Evolutionary conservation across 2,329 filamentous ascomycete genomes (phyloP), one percentile per base, ranked within the genome.

Genomic region (Arthrinium puccinioides): DNA sequence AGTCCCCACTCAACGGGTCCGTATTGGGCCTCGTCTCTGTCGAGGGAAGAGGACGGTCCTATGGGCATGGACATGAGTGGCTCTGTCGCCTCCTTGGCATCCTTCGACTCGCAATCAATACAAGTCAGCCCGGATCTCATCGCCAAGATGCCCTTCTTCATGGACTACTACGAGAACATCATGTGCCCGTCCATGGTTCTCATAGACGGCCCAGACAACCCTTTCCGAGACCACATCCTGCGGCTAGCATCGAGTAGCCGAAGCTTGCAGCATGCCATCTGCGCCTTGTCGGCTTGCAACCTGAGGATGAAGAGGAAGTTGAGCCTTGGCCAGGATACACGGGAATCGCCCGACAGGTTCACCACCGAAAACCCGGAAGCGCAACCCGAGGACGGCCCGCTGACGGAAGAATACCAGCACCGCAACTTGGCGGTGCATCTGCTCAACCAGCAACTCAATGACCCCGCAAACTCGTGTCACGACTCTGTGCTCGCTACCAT

Each of bases 131-230:
- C 74, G 56, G 65, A 83, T 59, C 65, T 86, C 51, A 79, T 86
- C 43, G 78, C 82, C 41, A 84, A 87, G 54, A 83, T 94, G 67
- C 82, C 84, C 47, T 94, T 84, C 61, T 82, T 95, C 55, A 83
- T 96, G 67, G 84, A 94, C 56, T 95, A 95, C 62, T 96, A 94
- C 62, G 83, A 89, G 55, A 88, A 87, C 59, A 85, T 87, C 54
- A 89, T 97, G 65, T 92, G 88, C 48, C 86, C 87, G 5, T 87
- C 87, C 41, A 85, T 96, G 61, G 88, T 96, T 35, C 86, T 88
- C 48, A 88, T 95, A 57, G 90, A 97, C 56, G 82, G 82, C 9
- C 83, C 85, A 2, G 74, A 72, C 44, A 96, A 95, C 57, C 90
- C 90, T 1, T 96, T 90, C 57, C 75, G 88, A 43, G 79, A 82